Conservation (phyloP, 805 yeast genomes). For the Jamesozyma lodderae region DNA sequence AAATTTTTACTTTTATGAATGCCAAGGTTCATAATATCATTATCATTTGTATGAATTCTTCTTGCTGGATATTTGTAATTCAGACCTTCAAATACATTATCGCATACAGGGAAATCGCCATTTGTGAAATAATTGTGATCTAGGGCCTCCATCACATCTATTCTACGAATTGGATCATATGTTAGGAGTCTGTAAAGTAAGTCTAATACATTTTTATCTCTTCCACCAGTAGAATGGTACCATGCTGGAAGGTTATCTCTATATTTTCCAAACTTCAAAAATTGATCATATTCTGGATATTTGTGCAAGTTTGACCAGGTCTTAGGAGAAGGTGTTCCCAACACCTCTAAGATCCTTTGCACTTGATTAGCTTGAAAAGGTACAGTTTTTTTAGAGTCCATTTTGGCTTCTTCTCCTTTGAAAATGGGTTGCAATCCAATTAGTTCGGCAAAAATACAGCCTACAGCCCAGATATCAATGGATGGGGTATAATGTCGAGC, state of each 20-base stretch:
- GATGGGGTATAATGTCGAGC: conserved; percentile 90
- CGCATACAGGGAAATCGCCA: conserved; percentile 57
- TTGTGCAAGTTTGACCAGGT: conserved; percentile 71
- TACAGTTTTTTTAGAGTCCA: conserved; percentile 85
- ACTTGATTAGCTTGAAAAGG: conserved; percentile 93
- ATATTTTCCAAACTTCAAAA: conserved; percentile 52
- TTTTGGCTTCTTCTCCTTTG: conserved; percentile 95
- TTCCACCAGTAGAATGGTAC: conserved; percentile 78
- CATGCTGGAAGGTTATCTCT: conserved; percentile 59
- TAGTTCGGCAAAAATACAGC: conserved; percentile 88
- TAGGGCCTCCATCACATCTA: conserved; percentile 71
- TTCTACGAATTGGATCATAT: conserved; percentile 74
- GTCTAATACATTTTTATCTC: conserved; percentile 57
- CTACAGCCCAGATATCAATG: conserved; percentile 91
- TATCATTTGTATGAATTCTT: conserved; percentile 79
- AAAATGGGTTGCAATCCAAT: conserved; percentile 84
- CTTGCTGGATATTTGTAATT: conserved; percentile 73
- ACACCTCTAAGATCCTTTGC: conserved; percentile 81
- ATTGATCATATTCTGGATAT: conserved; percentile 74
- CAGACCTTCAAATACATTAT: conserved; percentile 73
- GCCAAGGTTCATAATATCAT: conserved; percentile 47
- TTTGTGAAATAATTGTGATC: conserved; percentile 63
- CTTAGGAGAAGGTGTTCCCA: conserved; percentile 78
- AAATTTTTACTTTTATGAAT: conserved; percentile 14
- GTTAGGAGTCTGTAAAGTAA: conserved; percentile 56